Conservation (phyloP, 768 basidiomycete species). For the Lyophyllum semitale region DNA sequence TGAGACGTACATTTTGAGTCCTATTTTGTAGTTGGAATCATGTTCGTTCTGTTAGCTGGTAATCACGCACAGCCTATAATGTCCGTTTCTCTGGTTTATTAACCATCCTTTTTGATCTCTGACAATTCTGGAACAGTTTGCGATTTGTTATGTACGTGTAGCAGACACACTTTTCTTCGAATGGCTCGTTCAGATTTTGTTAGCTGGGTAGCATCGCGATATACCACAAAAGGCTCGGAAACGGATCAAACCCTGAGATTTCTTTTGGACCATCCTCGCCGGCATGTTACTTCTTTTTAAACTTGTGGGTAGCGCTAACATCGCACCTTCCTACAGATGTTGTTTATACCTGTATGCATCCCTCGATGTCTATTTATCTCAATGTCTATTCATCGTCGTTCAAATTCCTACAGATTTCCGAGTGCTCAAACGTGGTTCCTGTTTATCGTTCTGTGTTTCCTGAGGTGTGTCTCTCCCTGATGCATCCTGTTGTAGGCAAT, state of each 20-base stretch:
- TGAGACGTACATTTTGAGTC: background rate
- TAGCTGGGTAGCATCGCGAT: slow-evolving; percentile 67
- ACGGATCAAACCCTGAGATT: slow-evolving; percentile 62
- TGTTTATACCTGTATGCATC: slow-evolving; percentile 58
- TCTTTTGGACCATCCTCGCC: slow-evolving; percentile 76
- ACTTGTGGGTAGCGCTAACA: background rate
- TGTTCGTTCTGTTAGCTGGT: slow-evolving; percentile 70
- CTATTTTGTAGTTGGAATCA: slow-evolving; percentile 43
- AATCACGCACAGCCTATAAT: slow-evolving; percentile 75
- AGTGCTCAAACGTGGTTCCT: slow-evolving; percentile 80
- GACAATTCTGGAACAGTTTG: slow-evolving; percentile 38
- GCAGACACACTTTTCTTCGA: background rate
- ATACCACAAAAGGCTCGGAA: slow-evolving; percentile 44
- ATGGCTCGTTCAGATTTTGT: background rate
- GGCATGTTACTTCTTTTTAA: slow-evolving; percentile 32
- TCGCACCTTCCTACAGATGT: slow-evolving; percentile 36
- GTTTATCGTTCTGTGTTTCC: slow-evolving; percentile 48
- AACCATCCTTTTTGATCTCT: background rate
- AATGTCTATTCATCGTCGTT: background rate
- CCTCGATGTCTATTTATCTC: too few species aligned
- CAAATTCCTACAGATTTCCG: slow-evolving; percentile 48
- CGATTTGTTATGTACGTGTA: slow-evolving; percentile 58
- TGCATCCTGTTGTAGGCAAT: background rate
- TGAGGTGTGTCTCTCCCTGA: slow-evolving; percentile 47
- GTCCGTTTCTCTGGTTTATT: slow-evolving; percentile 35